Evolutionary conservation across 1,284 basidiomycete genomes (phyloP).

Genomic region (Naganishia cerealis): DNA sequence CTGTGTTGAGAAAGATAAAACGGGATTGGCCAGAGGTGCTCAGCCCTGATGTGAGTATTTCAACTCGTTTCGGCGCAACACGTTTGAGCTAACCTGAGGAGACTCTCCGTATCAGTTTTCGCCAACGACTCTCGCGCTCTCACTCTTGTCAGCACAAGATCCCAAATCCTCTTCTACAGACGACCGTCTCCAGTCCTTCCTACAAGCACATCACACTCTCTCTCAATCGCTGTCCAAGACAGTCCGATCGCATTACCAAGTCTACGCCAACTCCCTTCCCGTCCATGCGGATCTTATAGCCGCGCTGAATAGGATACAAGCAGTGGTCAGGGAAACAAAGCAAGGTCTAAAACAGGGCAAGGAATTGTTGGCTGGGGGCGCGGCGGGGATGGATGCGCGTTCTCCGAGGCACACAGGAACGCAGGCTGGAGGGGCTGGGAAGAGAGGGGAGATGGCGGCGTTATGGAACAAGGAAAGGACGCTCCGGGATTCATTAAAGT

Average conservation of each 20-base stretch:
- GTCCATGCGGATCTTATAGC: constrained; percentile 75
- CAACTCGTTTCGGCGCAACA: constrained; percentile 26
- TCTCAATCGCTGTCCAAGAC: constrained; percentile 50
- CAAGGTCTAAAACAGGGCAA: constrained; percentile 73
- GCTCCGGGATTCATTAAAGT: constrained; percentile 83
- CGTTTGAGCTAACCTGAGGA: constrained; percentile 12
- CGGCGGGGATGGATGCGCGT: constrained; percentile 47
- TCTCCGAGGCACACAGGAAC: neutral
- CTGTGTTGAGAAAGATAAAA: constrained; percentile 77
- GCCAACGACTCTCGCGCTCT: constrained; percentile 82
- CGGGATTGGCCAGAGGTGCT: constrained; percentile 87
- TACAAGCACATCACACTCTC: constrained; percentile 45
- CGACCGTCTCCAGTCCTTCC: constrained; percentile 44
- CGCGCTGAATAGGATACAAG: constrained; percentile 69
- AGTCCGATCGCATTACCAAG: constrained; percentile 75
- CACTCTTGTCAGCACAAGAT: constrained; percentile 68
- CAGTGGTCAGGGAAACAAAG: constrained; percentile 71
- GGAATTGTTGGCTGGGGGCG: constrained; percentile 65
- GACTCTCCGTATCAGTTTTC: constrained; percentile 67
- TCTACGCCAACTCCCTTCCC: constrained; percentile 84
- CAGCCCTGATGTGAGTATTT: constrained; percentile 69
- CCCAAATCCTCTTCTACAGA: constrained; percentile 54
- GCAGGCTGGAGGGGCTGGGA: constrained; percentile 37
- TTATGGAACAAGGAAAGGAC: constrained; percentile 78
- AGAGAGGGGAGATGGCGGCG: constrained; percentile 72